Conservation (phyloP, 2,329 filamentous ascomycete species). For the Zymoseptoria ardabiliae region DNA sequence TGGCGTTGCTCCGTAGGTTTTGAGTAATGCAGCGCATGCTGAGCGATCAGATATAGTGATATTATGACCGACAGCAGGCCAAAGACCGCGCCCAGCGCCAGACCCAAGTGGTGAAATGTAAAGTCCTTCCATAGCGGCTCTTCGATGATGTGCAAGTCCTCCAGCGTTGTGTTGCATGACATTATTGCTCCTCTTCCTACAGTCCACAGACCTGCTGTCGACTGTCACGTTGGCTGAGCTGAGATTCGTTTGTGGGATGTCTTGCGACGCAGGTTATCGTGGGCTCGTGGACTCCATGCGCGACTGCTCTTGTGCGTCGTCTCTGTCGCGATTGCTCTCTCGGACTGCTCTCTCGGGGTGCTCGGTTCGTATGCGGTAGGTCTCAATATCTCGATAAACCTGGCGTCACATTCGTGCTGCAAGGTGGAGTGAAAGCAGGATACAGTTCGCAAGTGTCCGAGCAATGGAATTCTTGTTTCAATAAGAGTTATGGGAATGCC, state of each 20-base stretch:
- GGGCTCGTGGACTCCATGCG: background rate
- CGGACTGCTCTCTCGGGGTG: background rate
- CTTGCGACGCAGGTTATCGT: background rate
- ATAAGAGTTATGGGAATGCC: background rate
- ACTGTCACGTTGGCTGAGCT: background rate
- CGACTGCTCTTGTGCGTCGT: background rate
- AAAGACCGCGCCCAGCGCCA: conserved; percentile 48
- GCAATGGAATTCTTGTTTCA: background rate
- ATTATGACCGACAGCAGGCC: conserved; percentile 44
- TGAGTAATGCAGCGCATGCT: conserved; percentile 54
- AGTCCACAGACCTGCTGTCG: background rate
- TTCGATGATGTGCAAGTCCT: conserved; percentile 38
- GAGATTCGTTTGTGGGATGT: background rate
- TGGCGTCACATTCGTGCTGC: background rate
- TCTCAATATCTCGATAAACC: background rate
- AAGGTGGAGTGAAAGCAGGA: background rate
- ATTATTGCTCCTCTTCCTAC: background rate
- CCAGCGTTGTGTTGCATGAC: conserved; percentile 44
- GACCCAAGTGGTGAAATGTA: conserved; percentile 51
- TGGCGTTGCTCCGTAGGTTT: conserved; percentile 55
- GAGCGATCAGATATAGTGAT: conserved; percentile 48
- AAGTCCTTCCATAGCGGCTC: conserved; percentile 46
- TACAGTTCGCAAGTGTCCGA: background rate
- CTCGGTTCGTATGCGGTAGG: background rate
- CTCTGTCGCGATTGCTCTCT: background rate